Percentiles rank a stretch among this genome's conserved stretches.
phyloP scores from a whole-genome alignment of 192 early-diverging fungal genomes.

The Backusella sp. region DNA sequence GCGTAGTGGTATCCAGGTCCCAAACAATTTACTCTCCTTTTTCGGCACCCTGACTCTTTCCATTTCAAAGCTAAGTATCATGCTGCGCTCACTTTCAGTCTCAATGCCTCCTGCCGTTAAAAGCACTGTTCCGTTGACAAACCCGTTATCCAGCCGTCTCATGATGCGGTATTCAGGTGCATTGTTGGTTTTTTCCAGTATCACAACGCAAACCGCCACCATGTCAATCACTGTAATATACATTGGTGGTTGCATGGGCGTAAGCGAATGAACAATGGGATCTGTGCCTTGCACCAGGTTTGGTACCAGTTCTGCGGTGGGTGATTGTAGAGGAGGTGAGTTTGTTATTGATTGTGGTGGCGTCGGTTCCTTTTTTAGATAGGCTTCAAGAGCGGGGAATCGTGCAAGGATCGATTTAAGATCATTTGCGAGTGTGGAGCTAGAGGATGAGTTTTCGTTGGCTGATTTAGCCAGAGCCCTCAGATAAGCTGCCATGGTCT shows the following conservation, averaged over 20 bases:
- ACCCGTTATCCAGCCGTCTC: constrained; percentile 78
- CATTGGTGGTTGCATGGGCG: constrained; percentile 38
- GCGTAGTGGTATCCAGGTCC: constrained; percentile 91
- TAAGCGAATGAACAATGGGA: constrained; percentile 9
- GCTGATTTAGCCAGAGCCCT: constrained; percentile 20
- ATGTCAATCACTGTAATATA: constrained; percentile 54
- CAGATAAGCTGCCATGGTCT: constrained; percentile 19
- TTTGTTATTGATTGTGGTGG: constrained; percentile 2
- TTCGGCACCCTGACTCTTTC: constrained; percentile 73
- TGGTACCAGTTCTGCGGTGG: not conserved
- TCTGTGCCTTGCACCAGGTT: not conserved
- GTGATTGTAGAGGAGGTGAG: not conserved
- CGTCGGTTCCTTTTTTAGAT: constrained; percentile 27
- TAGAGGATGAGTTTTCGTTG: constrained; percentile 5
- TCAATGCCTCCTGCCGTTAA: constrained; percentile 85
- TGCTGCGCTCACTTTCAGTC: constrained; percentile 79
- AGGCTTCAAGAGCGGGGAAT: constrained; percentile 27
- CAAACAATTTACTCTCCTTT: constrained; percentile 67
- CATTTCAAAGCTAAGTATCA: constrained; percentile 84
- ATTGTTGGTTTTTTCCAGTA: constrained; percentile 33
- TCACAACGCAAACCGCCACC: constrained; percentile 45
- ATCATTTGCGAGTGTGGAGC: constrained; percentile 15
- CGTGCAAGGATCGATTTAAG: constrained; percentile 23
- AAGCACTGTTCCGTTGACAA: constrained; percentile 84
- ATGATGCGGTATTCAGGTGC: constrained; percentile 64